Base-by-base conservation (phyloP, 768 basidiomycete species). In the Termitomyces sp. region DNA sequence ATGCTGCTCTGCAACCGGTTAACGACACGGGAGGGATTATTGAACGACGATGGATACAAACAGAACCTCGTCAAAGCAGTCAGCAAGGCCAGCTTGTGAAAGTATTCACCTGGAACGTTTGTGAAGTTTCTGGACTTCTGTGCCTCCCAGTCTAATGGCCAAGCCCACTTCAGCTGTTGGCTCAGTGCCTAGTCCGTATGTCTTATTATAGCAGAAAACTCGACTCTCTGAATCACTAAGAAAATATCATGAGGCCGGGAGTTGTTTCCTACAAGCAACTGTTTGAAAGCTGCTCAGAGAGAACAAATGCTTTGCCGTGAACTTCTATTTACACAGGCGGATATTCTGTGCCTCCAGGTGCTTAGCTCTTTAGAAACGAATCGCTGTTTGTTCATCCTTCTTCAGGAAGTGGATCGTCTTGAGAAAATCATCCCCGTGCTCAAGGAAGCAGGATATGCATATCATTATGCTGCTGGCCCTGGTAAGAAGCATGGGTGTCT, bases 261-360 rank as follows among this genome's bases (percentile, higher is more conserved):
- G 45, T 74, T 94, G 54, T 93, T 94, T 64, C 92, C 92, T 1
- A 84, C 79, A n/a, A 91, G 90, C 63, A 84, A 90, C 66, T 94
- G 92, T 66, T 75, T 95, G 48, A 92, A 90, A 70, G 87, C 84
- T 48, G 68, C 66, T 22, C 84, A 88, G 67, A 78, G 94, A 60
- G 83, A 85, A 63, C 81, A 83, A 16, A 89, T 94, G 88, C 73
- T 93, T 15, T 80, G 84, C 58, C 75, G 77, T 50, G 95, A 97
- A 69, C 77, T 96, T n/a, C 70, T 82, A 16, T 79, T 80, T 3
- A 82, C 88, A 57, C 65, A 81, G n/a, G 84, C 90, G 2, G 91
- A 95, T 69, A 81, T 97, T 26, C 71, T 94, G 45, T 96, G 94
- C 68, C 79, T 97, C 45, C 94, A 97, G 78, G 94, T 88, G 68